A percentile compares a stretch with the other conserved stretches of the same genome.
Evolutionary conservation across 1,284 basidiomycete species (phyloP).

Genomic region (Singerocomus rubriflavus): DNA sequence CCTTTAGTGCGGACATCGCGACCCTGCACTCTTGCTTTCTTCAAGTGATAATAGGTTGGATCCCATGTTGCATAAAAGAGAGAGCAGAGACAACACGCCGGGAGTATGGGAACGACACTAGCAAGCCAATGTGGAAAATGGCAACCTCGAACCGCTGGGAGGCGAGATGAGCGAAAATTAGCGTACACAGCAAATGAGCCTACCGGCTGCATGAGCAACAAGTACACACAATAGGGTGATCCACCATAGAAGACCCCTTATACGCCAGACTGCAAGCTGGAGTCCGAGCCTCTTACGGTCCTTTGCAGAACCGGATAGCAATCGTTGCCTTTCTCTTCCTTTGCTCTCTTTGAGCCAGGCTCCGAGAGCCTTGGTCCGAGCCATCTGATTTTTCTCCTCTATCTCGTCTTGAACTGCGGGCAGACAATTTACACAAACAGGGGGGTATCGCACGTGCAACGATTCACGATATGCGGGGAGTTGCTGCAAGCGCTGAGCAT

Average conservation of each 20-base stretch:
- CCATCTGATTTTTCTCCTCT: constrained; percentile 72
- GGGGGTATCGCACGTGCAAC: constrained; percentile 79
- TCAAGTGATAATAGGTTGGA: constrained; percentile 62
- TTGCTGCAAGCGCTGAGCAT: constrained; percentile 54
- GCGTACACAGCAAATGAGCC: constrained; percentile 25
- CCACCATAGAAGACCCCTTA: constrained; percentile 63
- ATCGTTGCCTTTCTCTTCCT: constrained; percentile 52
- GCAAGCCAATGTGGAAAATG: constrained; percentile 23
- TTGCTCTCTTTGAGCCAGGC: constrained; percentile 62
- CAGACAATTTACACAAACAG: constrained; percentile 73
- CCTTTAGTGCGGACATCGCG: constrained; percentile 63
- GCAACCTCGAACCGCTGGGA: constrained; percentile 24
- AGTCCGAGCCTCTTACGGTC: constrained; percentile 41
- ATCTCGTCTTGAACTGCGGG: constrained; percentile 81
- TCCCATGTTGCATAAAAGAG: constrained; percentile 75
- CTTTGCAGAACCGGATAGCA: constrained; percentile 39
- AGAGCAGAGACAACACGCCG: constrained; percentile 51
- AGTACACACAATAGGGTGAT: constrained; percentile 44
- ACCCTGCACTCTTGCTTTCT: constrained; percentile 61
- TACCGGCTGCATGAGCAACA: constrained; percentile 43
- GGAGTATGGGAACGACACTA: constrained; percentile 34
- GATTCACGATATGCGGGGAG: constrained; percentile 72
- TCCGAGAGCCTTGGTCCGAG: constrained; percentile 73
- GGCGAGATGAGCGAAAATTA: constrained; percentile 7
- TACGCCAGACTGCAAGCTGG: constrained; percentile 56